phyloP scores from a whole-genome alignment of 2,329 filamentous ascomycete genomes.

The Aureobasidium sp. region DNA sequence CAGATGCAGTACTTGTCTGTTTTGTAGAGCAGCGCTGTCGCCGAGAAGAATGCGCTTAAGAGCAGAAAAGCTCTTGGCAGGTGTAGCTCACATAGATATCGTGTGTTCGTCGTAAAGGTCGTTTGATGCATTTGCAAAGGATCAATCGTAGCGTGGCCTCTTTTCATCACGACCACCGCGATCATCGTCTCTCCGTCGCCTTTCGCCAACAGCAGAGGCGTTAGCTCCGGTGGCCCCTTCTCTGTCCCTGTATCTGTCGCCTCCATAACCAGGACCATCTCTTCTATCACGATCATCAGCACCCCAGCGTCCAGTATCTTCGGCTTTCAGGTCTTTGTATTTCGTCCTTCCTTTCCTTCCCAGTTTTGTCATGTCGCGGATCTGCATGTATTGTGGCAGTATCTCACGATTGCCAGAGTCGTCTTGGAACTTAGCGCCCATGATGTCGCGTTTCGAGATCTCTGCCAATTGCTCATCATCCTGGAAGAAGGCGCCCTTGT shows the following conservation, averaged over 20 bases:
- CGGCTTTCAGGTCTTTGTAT: conserved; percentile 78
- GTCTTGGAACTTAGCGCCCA: conserved; percentile 75
- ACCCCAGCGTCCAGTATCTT: conserved; percentile 89
- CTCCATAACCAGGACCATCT: conserved; percentile 45
- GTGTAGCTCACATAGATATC: neutral
- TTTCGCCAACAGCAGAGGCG: conserved; percentile 59
- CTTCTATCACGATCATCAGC: conserved; percentile 44
- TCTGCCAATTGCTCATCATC: conserved; percentile 57
- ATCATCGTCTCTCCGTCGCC: conserved; percentile 40
- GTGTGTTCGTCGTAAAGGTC: neutral
- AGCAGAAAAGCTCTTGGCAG: no score
- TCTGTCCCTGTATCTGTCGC: conserved; percentile 53
- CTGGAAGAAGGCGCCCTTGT: conserved; percentile 93
- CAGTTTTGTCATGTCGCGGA: conserved; percentile 86
- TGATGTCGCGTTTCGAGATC: conserved; percentile 71
- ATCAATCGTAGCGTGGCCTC: conserved; percentile 33
- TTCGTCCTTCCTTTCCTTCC: conserved; percentile 86
- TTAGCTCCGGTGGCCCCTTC: conserved; percentile 59
- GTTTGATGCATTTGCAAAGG: neutral
- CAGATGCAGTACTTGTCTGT: no score
- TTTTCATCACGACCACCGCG: conserved; percentile 38
- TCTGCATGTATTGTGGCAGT: conserved; percentile 84
- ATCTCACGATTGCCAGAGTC: conserved; percentile 75
- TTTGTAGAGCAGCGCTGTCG: no score
- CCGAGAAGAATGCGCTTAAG: no score